Evolutionary conservation across 2,329 filamentous ascomycete species (phyloP), one percentile per base, ranked within the genome.

Genomic region (Dactylellina drechsleri): DNA sequence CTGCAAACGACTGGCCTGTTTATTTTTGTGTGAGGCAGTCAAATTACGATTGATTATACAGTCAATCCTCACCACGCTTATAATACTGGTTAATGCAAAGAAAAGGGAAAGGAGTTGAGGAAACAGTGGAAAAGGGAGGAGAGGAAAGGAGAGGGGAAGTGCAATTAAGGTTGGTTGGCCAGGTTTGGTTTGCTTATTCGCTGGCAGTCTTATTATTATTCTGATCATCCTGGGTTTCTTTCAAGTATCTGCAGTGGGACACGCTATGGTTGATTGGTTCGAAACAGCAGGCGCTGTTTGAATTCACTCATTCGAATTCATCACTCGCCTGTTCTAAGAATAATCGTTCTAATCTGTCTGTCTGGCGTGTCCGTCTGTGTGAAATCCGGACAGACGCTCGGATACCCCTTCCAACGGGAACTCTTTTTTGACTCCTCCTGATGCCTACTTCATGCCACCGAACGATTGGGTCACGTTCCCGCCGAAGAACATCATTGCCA

Each of bases 81-180:
- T n/a, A n/a, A 3, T 45, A 3, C 41, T 4, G 41, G 10, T 15
- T 4, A 15, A 13, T 4, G 41, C 41, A 13, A 45, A 45, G 12
- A 10, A 45, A 13, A 45, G 13, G 3, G 26, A 7, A 28, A 28
- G 26, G 26, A 28, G 7, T 28, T 28, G n/a, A 18, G n/a, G n/a
- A n/a, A n/a, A n/a, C n/a, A n/a, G n/a, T n/a, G n/a, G 53, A 67
- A n/a, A 10, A 61, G 49, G 23, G 28, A 68, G 50, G 56, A 49
- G 47, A 41, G 53, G 62, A 58, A 66, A 66, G 47, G 49, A 45
- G 52, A 59, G 60, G 49, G 58, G 66, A 64, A 59, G 60, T 64
- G 54, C 60, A 65, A 72, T 43, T 64, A 72, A 72, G 67, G 67
- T 72, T 72, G 58, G 31, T 45, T 41, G 54, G 54, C 36, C 31